These are phyloP conservation scores for Hypomontagnella monticulosa DNA, from an alignment of 495 filamentous ascomycete genomes.

Conservation along the genomic window DNA sequence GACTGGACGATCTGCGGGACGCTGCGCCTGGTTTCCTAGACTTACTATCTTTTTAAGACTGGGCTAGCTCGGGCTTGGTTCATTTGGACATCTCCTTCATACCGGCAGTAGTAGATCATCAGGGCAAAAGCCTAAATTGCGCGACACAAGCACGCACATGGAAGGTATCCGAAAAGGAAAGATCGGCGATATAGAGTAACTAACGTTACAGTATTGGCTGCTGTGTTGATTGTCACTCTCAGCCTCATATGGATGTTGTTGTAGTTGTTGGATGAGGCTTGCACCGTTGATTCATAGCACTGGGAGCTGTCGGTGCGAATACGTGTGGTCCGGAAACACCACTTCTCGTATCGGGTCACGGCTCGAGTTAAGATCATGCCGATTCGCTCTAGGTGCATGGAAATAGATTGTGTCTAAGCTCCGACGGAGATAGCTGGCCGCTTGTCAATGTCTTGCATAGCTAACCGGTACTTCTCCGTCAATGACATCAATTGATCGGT, in stretches of 20 bases:
- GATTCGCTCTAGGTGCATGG: conserved; percentile 10
- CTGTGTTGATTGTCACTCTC: conserved; percentile 34
- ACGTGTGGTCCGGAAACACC: conserved; percentile 26
- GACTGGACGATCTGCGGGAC: conserved; percentile 24
- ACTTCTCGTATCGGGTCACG: conserved; percentile 27
- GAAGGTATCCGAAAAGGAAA: conserved; percentile 23
- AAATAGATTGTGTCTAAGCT: background rate
- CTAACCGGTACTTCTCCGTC: conserved; percentile 8
- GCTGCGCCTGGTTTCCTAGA: conserved; percentile 14
- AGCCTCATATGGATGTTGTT: conserved; percentile 39
- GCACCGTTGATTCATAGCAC: conserved; percentile 26
- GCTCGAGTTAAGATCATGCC: conserved; percentile 30
- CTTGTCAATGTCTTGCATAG: conserved; percentile 26
- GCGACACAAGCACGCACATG: conserved; percentile 21
- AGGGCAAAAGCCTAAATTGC: conserved; percentile 33
- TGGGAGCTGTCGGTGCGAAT: conserved; percentile 10
- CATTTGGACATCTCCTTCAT: conserved; percentile 10
- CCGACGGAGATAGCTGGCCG: conserved; percentile 4
- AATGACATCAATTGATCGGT: background rate
- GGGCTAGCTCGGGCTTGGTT: conserved; percentile 21
- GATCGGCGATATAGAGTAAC: conserved; percentile 36
- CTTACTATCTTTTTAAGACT: conserved; percentile 20
- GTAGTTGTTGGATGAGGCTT: conserved; percentile 35
- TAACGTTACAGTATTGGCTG: conserved; percentile 41
- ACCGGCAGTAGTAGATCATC: conserved; percentile 10